Evolutionary conservation across 179 eudicot species (phyloP).

Genomic region (Corrigiola litoralis): DNA sequence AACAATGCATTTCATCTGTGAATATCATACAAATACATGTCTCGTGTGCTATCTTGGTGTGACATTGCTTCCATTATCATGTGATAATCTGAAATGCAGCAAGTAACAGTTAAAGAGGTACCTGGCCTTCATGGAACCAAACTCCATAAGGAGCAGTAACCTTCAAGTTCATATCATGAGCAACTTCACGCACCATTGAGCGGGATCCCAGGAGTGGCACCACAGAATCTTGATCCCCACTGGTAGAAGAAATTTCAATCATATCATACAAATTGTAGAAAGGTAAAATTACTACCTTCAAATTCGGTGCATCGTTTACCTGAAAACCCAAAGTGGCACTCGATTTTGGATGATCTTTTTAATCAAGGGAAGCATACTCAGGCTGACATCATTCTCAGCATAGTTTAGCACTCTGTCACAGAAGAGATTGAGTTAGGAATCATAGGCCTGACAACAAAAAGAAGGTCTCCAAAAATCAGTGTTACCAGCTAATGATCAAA

Average conservation of each 20-base stretch:
- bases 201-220: slow-evolving; percentile 92
- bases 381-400: slow-evolving; percentile 53
- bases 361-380: slow-evolving; percentile 78
- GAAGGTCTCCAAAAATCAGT: no score
- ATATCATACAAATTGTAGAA: no score
- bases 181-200: slow-evolving; percentile 88
- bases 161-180: slow-evolving; percentile 56
- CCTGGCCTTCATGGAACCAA: slow-evolving; percentile 94
- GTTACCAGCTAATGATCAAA: no score
- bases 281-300: no score
- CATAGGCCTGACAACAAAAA: no score
- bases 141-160: slow-evolving; percentile 84
- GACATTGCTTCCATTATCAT: no score
- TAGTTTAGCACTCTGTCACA: slow-evolving; percentile 61
- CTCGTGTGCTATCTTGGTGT: neutral
- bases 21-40: no score
- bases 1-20: no score
- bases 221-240: slow-evolving; percentile 98
- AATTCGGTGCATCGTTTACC: slow-evolving; percentile 38
- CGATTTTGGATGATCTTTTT: slow-evolving; percentile 46
- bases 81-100: neutral
- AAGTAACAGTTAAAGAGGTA: slow-evolving; percentile 9
- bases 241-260: slow-evolving; percentile 24
- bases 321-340: slow-evolving; percentile 84
- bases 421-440: slow-evolving; percentile 1